Evolutionary conservation across 2,329 filamentous ascomycete species (phyloP).

Genomic region (Aureobasidium pullulans): DNA sequence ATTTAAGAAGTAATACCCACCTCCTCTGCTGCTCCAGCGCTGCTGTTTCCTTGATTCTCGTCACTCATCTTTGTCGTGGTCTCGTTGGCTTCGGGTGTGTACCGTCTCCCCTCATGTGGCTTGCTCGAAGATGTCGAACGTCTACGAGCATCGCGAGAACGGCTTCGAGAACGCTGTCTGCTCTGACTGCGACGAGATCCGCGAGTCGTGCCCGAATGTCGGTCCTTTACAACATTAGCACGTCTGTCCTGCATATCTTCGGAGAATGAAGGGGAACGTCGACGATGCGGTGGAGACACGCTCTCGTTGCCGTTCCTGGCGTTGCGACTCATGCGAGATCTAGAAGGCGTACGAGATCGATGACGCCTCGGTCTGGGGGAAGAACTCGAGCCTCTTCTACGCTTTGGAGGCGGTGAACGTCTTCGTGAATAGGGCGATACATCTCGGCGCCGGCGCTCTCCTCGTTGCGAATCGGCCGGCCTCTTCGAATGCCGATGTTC

Average conservation of each 20-base stretch:
- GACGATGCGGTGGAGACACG: conserved; percentile 2
- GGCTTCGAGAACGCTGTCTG: conserved; percentile 1
- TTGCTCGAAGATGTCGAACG: neutral
- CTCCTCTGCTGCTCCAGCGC: conserved; percentile 12
- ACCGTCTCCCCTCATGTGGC: neutral
- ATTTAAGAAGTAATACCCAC: conserved; percentile 9
- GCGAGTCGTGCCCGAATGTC: neutral
- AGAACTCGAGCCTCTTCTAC: conserved; percentile 6
- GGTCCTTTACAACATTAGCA: conserved; percentile 2
- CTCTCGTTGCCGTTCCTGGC: conserved; percentile 19
- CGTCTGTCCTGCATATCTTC: conserved; percentile 2
- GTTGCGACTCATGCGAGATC: conserved; percentile 21
- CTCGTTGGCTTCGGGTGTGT: neutral
- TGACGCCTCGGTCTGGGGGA: neutral
- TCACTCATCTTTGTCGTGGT: neutral
- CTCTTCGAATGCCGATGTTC: neutral
- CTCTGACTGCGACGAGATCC: neutral
- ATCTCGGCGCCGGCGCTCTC: conserved; percentile 1
- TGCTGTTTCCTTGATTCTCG: neutral
- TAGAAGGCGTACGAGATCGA: conserved; percentile 23
- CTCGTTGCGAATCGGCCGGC: neutral
- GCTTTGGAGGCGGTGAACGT: conserved; percentile 16
- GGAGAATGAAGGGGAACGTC: conserved; percentile 5
- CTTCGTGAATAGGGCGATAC: conserved; percentile 26
- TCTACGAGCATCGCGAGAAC: neutral